Conservation (phyloP, 2,329 filamentous ascomycete genomes). For the Colletotrichum orchidophilum region DNA sequence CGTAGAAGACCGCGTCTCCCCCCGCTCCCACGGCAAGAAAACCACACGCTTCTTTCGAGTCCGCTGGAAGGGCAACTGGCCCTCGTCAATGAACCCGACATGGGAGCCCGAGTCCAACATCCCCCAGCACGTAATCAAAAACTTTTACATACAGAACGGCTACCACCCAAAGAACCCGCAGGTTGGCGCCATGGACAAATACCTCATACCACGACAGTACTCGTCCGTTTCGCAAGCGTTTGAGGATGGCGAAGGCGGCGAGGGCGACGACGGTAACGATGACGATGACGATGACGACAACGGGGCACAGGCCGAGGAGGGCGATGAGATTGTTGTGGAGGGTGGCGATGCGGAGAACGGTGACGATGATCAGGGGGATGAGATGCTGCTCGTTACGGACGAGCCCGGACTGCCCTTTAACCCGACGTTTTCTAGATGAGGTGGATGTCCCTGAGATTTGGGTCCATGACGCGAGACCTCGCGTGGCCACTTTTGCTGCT, state of each 20-base stretch:
- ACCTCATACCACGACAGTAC: constrained; percentile 38
- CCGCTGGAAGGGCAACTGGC: constrained; percentile 67
- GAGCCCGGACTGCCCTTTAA: constrained; percentile 34
- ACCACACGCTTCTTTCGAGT: constrained; percentile 59
- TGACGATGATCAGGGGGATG: constrained; percentile 32
- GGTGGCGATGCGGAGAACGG: background rate
- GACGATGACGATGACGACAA: constrained; percentile 37
- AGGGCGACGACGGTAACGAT: constrained; percentile 28
- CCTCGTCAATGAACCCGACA: constrained; percentile 62
- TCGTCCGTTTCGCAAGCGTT: constrained; percentile 48
- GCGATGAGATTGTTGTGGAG: background rate
- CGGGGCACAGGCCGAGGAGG: constrained; percentile 23
- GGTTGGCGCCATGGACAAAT: constrained; percentile 20
- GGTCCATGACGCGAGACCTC: too few relatives aligned
- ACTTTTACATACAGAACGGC: constrained; percentile 47
- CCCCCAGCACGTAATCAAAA: constrained; percentile 48
- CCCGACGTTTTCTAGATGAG: constrained; percentile 20
- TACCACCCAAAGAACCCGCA: constrained; percentile 33
- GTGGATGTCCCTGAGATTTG: too few relatives aligned
- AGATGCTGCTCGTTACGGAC: constrained; percentile 42
- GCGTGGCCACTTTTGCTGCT: too few relatives aligned
- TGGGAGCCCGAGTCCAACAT: constrained; percentile 68
- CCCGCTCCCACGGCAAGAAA: constrained; percentile 39
- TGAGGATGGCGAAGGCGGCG: constrained; percentile 38
- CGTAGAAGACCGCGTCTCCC: constrained; percentile 49